These are phyloP conservation scores for Ascoidea asiatica DNA, from an alignment of 805 yeast genomes.

Conservation along the genomic window DNA sequence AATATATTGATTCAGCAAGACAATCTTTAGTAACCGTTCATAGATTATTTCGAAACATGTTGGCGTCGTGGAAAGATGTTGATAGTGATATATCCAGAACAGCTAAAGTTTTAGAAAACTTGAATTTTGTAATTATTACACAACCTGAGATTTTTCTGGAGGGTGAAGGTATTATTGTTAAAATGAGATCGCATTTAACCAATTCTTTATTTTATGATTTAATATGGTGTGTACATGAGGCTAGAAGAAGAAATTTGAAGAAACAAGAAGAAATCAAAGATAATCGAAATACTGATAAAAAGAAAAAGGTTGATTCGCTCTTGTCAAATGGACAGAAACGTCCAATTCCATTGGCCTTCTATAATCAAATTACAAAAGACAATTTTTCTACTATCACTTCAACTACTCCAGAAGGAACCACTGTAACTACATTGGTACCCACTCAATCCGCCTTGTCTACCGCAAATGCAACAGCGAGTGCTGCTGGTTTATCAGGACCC, in stretches of 20 bases:
- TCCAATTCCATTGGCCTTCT: constrained; percentile 64
- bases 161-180: constrained; percentile 60
- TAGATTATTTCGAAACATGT: constrained; percentile 71
- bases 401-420: constrained; percentile 87
- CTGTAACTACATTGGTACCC: constrained; percentile 79
- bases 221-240: constrained; percentile 92
- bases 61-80: constrained; percentile 84
- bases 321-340: constrained; percentile 7
- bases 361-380: constrained; percentile 80
- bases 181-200: constrained; percentile 87
- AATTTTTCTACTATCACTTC: constrained; percentile 76
- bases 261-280: background rate
- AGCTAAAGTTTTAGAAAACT: constrained; percentile 79
- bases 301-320: constrained; percentile 2
- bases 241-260: constrained; percentile 42
- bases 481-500: constrained; percentile 39
- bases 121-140: constrained; percentile 75
- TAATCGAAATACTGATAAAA: constrained; percentile 21
- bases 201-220: constrained; percentile 85
- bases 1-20: constrained; percentile 75
- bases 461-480: constrained; percentile 43
- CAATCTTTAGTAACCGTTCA: constrained; percentile 92
- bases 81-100: constrained; percentile 85
- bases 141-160: constrained; percentile 74
- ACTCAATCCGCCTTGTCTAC: constrained; percentile 62